Evolutionary conservation across 176 grass and related monocot genomes (phyloP), one percentile per base, ranked within the genome.

Genomic region (Zoysia japonica): DNA sequence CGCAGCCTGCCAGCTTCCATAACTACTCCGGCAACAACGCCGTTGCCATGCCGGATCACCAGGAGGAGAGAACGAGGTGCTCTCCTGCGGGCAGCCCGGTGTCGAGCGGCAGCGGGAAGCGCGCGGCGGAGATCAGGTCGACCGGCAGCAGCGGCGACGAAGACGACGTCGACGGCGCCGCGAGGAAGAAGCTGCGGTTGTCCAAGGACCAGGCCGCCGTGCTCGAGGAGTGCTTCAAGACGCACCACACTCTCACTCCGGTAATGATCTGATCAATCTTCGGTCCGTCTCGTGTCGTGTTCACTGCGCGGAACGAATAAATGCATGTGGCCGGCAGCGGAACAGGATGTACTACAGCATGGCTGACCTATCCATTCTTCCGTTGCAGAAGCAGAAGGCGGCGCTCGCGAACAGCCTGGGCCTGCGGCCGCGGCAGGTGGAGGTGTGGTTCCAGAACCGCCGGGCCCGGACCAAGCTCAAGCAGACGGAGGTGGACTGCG

Each of bases 401-500:
- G 86, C 91, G 1, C 70, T 97, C 28, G 94, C 94, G 0, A 87
- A 60, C 65, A 88, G 92, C 50, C 94, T 97, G 2, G 86, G 78
- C 28, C 87, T 97, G 7, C 72, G 94, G 72, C 91, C 94, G 54
- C 80, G 94, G 36, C 94, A 97, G 50, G 94, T 97, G 47, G 94
- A 97, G 71, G 94, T 97, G 56, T 97, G 94, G 94, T 97, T 97
- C 79, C 91, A 97, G 81, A 97, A 97, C 85, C 82, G 94, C 4
- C 84, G 94, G 3, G 94, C 94, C 5, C 78, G 89, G 12, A 97
- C 94, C 5, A 97, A 97, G 82, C 81, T 97, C 19, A 97, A 97
- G 94, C 94, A 97, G 81, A 97, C 94, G 39, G 94, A 97, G 83
- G 91, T 97, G 49, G 94, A 97, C 83, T 93, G 91, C 76, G 89